Evolutionary conservation across 306 rosid species (phyloP), one percentile per base, ranked within the genome.

Genomic region (Trifolium subterraneum): DNA sequence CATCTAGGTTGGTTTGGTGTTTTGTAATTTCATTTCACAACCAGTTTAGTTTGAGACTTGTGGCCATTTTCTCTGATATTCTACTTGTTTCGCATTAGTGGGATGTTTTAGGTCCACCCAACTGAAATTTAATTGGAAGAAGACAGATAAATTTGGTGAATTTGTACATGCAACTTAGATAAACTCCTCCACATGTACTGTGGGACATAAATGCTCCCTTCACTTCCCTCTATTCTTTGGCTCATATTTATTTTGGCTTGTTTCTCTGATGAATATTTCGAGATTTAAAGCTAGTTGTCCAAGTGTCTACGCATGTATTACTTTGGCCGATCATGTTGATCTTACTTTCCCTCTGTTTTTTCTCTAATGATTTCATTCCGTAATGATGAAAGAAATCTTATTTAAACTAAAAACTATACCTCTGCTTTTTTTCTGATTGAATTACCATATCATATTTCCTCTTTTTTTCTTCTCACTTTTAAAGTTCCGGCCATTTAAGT

Each of bases 181-280:
- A 47, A 33, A 71, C 72, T 58, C 58, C 63, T 55, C 69, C 63
- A 31, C 14, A 16, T 71, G 18, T 61, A 2, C 33, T 60, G n/a
- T 70, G 54, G 58, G 60, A 35, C 35, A 8, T 3, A 55, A 36
- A 66, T 64, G 64, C 45, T 76, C 41, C 29, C 18, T 13, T 76
- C 45, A 13, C 41, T 29, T 31, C 52, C 51, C 39, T 58, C 36
- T 68, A n/a, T 38, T 59, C 16, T 52, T 29, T 68, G 64, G 33
- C 15, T 56, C 8, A 35, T 55, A 10, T 12, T 76, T 45, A 8
- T 45, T 29, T 55, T 19, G 35, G 67, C 22, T 8, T 29, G 10
- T 77, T 74, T 68, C 73, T 52, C 47, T 68, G 56, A n/a, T 44
- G 60, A 47, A 20, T 68, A 31, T 25, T 60, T 50, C 35, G 42